Evolutionary conservation across 176 grass and related monocot genomes (phyloP).

Genomic region (Oryza coarctata): DNA sequence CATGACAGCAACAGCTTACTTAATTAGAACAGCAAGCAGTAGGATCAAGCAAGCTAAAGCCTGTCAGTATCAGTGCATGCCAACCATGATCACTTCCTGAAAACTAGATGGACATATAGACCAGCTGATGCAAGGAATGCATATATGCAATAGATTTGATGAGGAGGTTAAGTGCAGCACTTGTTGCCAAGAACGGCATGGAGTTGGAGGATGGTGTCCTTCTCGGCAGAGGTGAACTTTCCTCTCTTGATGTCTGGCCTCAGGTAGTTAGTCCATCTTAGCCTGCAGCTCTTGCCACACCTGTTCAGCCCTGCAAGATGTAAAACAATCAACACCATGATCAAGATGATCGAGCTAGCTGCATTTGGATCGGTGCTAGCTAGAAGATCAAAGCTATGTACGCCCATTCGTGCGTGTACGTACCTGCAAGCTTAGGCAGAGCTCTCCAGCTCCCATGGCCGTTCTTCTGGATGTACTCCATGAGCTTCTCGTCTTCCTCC

Average conservation of each 20-base stretch:
- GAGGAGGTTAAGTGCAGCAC: slow-evolving; percentile 37
- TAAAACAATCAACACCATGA: background rate
- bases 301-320: slow-evolving; percentile 75
- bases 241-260: slow-evolving; percentile 97
- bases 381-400: background rate
- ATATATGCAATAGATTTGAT: slow-evolving; percentile 14
- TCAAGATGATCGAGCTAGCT: background rate
- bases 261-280: slow-evolving; percentile 98
- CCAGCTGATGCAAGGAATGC: slow-evolving; percentile 19
- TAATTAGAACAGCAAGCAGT: slow-evolving; percentile 15
- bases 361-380: background rate
- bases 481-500: slow-evolving; percentile 88
- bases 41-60: background rate
- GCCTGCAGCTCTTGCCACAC: slow-evolving; percentile 97
- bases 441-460: slow-evolving; percentile 97
- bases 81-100: background rate
- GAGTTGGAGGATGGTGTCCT: slow-evolving; percentile 82
- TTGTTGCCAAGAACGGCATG: slow-evolving; percentile 94
- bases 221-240: slow-evolving; percentile 80
- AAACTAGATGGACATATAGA: slow-evolving; percentile 7
- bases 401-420: background rate
- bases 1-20: background rate
- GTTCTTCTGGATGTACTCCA: slow-evolving; percentile 65
- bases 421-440: slow-evolving; percentile 89
- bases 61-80: background rate